Percentiles rank a stretch among this genome's conserved stretches.
Conservation (phyloP, 164 flowering plant species). For the Echeveria elegans region DNA sequence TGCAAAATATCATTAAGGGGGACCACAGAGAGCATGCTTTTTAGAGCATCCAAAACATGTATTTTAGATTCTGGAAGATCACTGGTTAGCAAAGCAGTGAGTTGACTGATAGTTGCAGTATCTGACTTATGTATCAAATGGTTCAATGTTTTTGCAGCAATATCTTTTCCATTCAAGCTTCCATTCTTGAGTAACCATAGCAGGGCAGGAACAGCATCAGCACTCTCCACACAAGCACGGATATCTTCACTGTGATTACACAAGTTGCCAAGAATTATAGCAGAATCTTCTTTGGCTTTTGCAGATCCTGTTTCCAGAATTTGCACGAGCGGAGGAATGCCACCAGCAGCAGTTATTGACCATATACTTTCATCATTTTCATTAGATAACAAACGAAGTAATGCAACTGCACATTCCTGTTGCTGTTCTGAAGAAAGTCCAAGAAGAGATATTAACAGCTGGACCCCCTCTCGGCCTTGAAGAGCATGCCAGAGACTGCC, state of each 20-base stretch:
- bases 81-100: slow-evolving; percentile 79
- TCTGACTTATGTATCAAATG: slow-evolving; percentile 95
- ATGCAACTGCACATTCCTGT: slow-evolving; percentile 94
- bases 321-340: slow-evolving; percentile 98
- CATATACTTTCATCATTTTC: slow-evolving; percentile 98
- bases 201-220: slow-evolving; percentile 98
- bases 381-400: slow-evolving; percentile 74
- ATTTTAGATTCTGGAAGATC: slow-evolving; percentile 94
- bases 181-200: slow-evolving; percentile 96
- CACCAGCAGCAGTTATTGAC: slow-evolving; percentile 99
- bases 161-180: slow-evolving; percentile 81
- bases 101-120: slow-evolving; percentile 94
- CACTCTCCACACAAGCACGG: slow-evolving; percentile 98
- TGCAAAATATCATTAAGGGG: slow-evolving; percentile 64
- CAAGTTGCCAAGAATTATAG: slow-evolving; percentile 82
- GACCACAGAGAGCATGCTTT: slow-evolving; percentile 83
- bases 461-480: slow-evolving; percentile 97
- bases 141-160: slow-evolving; percentile 88
- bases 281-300: slow-evolving; percentile 96
- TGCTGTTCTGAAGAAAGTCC: slow-evolving; percentile 99
- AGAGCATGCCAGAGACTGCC: slow-evolving; percentile 90
- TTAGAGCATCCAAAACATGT: slow-evolving; percentile 86
- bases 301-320: slow-evolving; percentile 90
- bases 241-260: slow-evolving; percentile 99
- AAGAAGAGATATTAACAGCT: slow-evolving; percentile 91